Percentiles rank a stretch among this genome's conserved stretches.
phyloP scores from a whole-genome alignment of 768 basidiomycete genomes.

The Hypholoma fasciculare region DNA sequence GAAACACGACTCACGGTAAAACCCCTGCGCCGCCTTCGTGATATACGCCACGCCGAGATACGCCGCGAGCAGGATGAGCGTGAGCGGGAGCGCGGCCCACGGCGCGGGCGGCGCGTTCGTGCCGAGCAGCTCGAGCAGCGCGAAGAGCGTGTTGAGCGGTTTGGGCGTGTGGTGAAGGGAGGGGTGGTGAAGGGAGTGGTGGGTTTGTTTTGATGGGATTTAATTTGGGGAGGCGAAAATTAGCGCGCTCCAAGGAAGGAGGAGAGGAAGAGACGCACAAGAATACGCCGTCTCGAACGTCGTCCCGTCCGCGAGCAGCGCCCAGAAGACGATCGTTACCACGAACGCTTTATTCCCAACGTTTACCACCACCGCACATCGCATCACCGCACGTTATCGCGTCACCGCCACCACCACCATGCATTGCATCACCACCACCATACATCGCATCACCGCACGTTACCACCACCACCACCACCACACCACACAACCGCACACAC shows the following conservation, averaged over 20 bases:
- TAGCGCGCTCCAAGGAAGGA: too few species aligned
- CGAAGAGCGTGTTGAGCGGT: conserved; percentile 60
- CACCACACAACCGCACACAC: too few species aligned
- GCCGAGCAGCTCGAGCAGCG: conserved; percentile 55
- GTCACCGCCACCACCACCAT: too few species aligned
- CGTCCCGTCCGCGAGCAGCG: conserved; percentile 41
- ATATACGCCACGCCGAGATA: conserved; percentile 75
- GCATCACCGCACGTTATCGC: too few species aligned
- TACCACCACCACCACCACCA: too few species aligned
- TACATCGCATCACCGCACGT: too few species aligned
- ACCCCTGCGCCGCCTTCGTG: conserved; percentile 56
- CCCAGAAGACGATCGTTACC: conserved; percentile 67
- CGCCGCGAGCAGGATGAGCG: conserved; percentile 47
- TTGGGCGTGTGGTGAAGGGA: too few species aligned
- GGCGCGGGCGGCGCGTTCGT: conserved; percentile 53
- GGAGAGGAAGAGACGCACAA: conserved; percentile 30
- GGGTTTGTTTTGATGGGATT: too few species aligned
- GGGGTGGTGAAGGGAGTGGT: too few species aligned
- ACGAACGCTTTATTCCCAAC: conserved; percentile 46
- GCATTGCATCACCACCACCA: too few species aligned
- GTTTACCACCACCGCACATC: background rate
- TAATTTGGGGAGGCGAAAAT: too few species aligned
- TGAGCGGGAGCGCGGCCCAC: conserved; percentile 49
- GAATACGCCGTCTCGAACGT: conserved; percentile 40
- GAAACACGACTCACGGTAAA: conserved; percentile 52